These are phyloP conservation scores for Grigorovia jiainica DNA, from an alignment of 805 yeast species.

Conservation along the genomic window DNA sequence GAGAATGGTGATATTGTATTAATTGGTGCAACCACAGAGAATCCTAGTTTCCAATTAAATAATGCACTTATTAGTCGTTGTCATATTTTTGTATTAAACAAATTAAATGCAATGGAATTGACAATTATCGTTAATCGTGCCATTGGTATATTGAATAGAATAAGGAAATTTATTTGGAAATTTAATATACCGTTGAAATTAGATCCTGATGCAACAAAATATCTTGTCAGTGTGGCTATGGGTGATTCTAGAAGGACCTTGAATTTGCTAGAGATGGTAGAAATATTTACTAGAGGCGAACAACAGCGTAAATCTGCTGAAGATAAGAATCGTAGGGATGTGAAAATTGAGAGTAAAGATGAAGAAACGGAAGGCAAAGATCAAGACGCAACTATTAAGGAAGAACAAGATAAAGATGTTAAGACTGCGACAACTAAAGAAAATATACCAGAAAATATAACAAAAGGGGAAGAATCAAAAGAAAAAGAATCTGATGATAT, in stretches of 20 bases:
- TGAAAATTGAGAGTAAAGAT: constrained; percentile 9
- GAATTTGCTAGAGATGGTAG: constrained; percentile 66
- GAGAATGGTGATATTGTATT: constrained; percentile 76
- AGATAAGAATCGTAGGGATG: constrained; percentile 28
- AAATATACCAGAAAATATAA: background rate
- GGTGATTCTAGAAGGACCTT: constrained; percentile 88
- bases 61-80: constrained; percentile 80
- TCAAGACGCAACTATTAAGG: background rate
- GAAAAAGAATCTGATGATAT: background rate
- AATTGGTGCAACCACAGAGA: constrained; percentile 97
- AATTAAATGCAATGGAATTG: constrained; percentile 42
- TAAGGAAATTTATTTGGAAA: constrained; percentile 44
- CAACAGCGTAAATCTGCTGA: constrained; percentile 18
- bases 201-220: constrained; percentile 47
- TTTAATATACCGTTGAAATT: constrained; percentile 36
- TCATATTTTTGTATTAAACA: constrained; percentile 61
- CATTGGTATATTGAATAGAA: constrained; percentile 45
- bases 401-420: background rate
- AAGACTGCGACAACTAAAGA: background rate
- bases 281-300: constrained; percentile 53
- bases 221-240: constrained; percentile 62
- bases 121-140: constrained; percentile 48
- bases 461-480: background rate
- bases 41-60: constrained; percentile 75
- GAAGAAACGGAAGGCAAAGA: background rate